phyloP scores from a whole-genome alignment of 148 eudicot genomes.

The Talinum fruticosum region DNA sequence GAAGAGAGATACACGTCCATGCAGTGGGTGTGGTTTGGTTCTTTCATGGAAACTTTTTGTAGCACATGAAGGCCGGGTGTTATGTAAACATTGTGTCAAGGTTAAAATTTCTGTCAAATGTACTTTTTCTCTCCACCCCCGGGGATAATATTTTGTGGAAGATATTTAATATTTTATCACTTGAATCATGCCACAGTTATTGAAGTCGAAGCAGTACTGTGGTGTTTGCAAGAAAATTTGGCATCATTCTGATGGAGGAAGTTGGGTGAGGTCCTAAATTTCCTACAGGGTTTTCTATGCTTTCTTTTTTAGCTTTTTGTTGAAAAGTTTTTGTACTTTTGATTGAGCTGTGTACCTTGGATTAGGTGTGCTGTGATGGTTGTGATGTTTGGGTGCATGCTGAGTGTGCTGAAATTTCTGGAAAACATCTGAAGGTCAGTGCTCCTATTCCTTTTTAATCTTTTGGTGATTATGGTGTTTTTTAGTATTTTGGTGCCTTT shows the following conservation, averaged over 20 bases:
- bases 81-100: slow-evolving; percentile 76
- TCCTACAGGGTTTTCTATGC: background rate
- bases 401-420: slow-evolving; percentile 69
- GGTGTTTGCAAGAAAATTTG: slow-evolving; percentile 90
- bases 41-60: slow-evolving; percentile 49
- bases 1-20: slow-evolving; percentile 50
- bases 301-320: background rate
- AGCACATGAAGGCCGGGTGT: slow-evolving; percentile 35
- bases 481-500: slow-evolving; percentile 4
- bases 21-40: slow-evolving; percentile 74
- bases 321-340: background rate
- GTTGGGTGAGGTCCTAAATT: slow-evolving; percentile 64
- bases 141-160: background rate
- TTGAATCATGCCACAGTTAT: slow-evolving; percentile 44
- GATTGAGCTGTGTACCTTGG: slow-evolving; percentile 18
- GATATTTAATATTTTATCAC: slow-evolving; percentile 9
- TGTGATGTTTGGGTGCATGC: slow-evolving; percentile 97
- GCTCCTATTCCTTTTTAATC: background rate
- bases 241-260: slow-evolving; percentile 93
- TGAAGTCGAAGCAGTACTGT: slow-evolving; percentile 84
- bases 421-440: slow-evolving; percentile 67
- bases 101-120: slow-evolving; percentile 1
- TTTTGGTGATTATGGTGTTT: too few species aligned
- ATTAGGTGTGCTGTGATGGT: slow-evolving; percentile 91
- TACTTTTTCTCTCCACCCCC: background rate